Percentiles rank a stretch among this genome's conserved stretches.
phyloP scores from a whole-genome alignment of 345 rosid species.

The Theobroma cacao region DNA sequence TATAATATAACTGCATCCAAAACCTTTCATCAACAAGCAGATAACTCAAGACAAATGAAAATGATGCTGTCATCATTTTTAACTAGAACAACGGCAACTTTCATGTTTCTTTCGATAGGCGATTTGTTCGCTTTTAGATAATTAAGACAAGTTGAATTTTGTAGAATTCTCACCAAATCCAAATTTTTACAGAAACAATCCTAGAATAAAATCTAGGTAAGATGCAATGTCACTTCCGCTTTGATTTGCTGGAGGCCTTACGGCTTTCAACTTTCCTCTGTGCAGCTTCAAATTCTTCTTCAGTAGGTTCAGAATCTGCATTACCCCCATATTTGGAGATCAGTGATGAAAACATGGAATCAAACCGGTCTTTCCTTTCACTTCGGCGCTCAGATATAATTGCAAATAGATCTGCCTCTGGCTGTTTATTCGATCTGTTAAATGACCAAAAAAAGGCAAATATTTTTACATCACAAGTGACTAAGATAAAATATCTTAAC shows the following conservation, averaged over 20 bases:
- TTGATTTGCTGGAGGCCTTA: constrained; percentile 26
- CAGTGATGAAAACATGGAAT: constrained; percentile 83
- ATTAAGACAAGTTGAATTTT: not conserved
- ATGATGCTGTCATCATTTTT: not conserved
- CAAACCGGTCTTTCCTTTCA: constrained; percentile 64
- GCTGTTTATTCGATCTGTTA: constrained; percentile 47
- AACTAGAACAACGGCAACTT: not conserved
- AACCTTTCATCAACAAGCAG: not conserved
- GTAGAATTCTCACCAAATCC: not conserved
- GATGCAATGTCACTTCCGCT: not conserved
- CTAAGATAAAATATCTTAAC: not conserved
- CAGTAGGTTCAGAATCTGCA: constrained; percentile 59
- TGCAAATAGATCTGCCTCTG: constrained; percentile 57
- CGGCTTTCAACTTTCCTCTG: constrained; percentile 57
- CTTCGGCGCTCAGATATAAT: constrained; percentile 59
- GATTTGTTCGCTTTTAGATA: not conserved
- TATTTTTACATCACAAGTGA: not conserved
- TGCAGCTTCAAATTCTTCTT: constrained; percentile 93
- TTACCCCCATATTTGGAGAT: constrained; percentile 65
- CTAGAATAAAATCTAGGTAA: not conserved
- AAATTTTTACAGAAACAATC: constrained; percentile 18
- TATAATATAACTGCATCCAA: not conserved
- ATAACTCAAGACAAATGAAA: not conserved
- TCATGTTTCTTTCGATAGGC: not conserved
- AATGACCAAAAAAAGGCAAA: not conserved